Evolutionary conservation across 2,329 filamentous ascomycete genomes (phyloP).

Genomic region (Ophiostoma sp.): DNA sequence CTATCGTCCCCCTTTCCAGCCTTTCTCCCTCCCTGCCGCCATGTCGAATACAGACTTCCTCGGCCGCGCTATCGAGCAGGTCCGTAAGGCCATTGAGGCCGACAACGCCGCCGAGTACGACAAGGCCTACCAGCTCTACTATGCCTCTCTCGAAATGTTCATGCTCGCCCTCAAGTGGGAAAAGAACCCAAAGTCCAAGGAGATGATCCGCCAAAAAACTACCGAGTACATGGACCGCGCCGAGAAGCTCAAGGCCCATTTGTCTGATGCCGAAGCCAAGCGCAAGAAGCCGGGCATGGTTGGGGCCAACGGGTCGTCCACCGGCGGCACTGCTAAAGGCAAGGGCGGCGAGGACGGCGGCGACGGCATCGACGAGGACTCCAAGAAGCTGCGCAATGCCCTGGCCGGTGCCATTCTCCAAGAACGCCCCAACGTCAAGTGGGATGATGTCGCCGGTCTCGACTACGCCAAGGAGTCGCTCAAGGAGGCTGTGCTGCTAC

Average conservation of each 20-base stretch:
- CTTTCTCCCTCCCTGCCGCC: conserved; percentile 36
- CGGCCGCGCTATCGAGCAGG: conserved; percentile 89
- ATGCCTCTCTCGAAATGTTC: conserved; percentile 91
- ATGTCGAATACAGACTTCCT: conserved; percentile 98
- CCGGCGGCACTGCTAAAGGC: conserved; percentile 56
- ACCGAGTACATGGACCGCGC: conserved; percentile 97
- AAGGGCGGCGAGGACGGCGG: conserved; percentile 55
- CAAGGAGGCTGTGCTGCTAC: conserved; percentile 95
- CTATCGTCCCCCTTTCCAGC: conserved; percentile 30
- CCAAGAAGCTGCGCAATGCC: conserved; percentile 89
- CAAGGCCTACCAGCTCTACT: conserved; percentile 94
- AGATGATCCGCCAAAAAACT: conserved; percentile 93
- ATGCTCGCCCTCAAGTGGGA: conserved; percentile 99
- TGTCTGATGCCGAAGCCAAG: conserved; percentile 67
- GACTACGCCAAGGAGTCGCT: conserved; percentile 93
- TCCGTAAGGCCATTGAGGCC: conserved; percentile 95
- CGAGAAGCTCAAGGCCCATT: conserved; percentile 92
- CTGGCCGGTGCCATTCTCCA: conserved; percentile 87
- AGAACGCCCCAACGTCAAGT: conserved; percentile 92
- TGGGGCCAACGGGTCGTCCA: conserved; percentile 64
- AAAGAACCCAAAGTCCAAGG: conserved; percentile 95
- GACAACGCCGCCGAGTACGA: conserved; percentile 96
- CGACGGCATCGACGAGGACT: conserved; percentile 74
- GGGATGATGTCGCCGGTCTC: conserved; percentile 95
- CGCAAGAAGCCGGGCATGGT: conserved; percentile 65